phyloP scores from a whole-genome alignment of 176 grass and related monocot species.

The Triticum monococcum region DNA sequence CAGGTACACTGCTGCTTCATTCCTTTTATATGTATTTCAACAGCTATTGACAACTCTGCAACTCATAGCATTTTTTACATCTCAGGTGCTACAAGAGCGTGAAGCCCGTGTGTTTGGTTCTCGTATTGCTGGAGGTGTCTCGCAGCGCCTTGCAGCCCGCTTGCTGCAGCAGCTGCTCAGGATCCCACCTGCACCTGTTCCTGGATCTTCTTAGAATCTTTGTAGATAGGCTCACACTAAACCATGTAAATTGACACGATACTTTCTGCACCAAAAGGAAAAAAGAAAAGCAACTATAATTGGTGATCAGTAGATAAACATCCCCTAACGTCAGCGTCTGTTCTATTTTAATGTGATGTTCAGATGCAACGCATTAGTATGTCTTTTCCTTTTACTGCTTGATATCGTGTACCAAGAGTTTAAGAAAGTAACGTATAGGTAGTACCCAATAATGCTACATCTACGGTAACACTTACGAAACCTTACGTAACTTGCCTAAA shows the following conservation, averaged over 20 bases:
- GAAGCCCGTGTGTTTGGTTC: conserved; percentile 67
- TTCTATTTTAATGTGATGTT: not conserved
- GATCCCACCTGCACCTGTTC: conserved; percentile 28
- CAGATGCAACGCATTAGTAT: not conserved
- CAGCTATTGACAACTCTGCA: not conserved
- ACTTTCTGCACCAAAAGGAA: conserved; percentile 30
- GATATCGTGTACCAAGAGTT: too few species aligned
- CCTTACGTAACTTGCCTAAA: too few species aligned
- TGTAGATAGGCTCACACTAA: conserved; percentile 30
- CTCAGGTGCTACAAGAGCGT: conserved; percentile 82
- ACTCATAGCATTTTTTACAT: conserved; percentile 17
- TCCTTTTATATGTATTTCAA: not conserved
- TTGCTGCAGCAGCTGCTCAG: conserved; percentile 80
- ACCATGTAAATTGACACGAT: conserved; percentile 55
- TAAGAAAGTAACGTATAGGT: too few species aligned
- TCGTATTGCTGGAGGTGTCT: conserved; percentile 81
- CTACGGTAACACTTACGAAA: too few species aligned
- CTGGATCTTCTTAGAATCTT: conserved; percentile 20
- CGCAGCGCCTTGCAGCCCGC: conserved; percentile 78
- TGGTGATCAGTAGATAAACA: conserved; percentile 29
- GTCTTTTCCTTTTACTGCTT: not conserved
- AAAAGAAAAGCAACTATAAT: conserved; percentile 34
- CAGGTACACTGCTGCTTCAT: conserved; percentile 52
- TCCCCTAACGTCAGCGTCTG: not conserved
- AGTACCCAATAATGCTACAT: too few species aligned